These are phyloP conservation scores for Coniochaeta hoffmannii DNA, from an alignment of 2,329 filamentous ascomycete species.

Conservation along the genomic window DNA sequence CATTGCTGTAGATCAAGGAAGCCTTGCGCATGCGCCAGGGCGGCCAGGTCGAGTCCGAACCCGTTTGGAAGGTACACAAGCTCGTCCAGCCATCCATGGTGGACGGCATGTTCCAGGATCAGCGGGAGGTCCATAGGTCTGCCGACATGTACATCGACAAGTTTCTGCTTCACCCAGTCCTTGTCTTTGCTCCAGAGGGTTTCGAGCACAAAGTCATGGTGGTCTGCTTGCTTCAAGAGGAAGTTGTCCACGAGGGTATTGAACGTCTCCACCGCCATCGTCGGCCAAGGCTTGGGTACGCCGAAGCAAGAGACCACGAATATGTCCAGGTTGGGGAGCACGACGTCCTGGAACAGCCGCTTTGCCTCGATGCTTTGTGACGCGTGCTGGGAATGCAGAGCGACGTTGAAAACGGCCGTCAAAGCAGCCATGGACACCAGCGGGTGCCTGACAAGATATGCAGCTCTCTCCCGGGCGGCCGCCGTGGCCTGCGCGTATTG, in stretches of 20 bases:
- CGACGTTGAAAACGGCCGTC: conserved; percentile 58
- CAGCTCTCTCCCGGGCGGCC: conserved; percentile 44
- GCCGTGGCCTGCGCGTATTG: conserved; percentile 43
- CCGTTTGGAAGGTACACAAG: conserved; percentile 72
- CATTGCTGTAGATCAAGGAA: conserved; percentile 76
- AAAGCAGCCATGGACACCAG: conserved; percentile 84
- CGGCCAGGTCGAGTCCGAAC: conserved; percentile 81
- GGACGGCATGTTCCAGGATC: conserved; percentile 72
- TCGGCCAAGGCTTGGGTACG: conserved; percentile 69
- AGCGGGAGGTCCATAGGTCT: conserved; percentile 60
- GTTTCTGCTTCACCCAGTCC: conserved; percentile 73
- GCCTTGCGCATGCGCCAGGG: conserved; percentile 73
- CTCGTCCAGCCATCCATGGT: conserved; percentile 78
- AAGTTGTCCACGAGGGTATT: conserved; percentile 78
- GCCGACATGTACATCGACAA: conserved; percentile 68
- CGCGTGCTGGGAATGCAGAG: conserved; percentile 52
- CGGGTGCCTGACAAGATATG: conserved; percentile 69
- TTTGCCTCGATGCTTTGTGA: conserved; percentile 58
- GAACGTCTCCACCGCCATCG: conserved; percentile 66
- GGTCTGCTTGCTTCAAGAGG: conserved; percentile 66
- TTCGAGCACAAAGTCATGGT: conserved; percentile 83
- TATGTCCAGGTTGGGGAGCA: conserved; percentile 67
- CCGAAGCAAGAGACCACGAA: conserved; percentile 74
- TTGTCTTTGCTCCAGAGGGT: conserved; percentile 88
- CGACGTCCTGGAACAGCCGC: conserved; percentile 58